Evolutionary conservation across 371 early-diverging fungal species (phyloP), one percentile per base, ranked within the genome.

Genomic region (Mucor lusitanicus): DNA sequence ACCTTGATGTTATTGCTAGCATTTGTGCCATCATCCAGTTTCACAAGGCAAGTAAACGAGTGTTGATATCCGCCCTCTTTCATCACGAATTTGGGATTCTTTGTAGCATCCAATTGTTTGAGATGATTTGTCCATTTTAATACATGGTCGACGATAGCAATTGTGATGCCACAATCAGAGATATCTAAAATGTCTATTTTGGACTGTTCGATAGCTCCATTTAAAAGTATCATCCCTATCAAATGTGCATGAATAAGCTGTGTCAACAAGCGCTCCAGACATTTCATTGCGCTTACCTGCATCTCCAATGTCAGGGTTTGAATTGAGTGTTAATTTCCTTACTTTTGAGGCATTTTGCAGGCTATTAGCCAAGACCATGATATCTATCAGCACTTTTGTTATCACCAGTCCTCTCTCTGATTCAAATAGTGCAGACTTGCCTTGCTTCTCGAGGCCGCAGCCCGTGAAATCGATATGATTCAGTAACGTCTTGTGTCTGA

Each of bases 261-360:
- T 53, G 53, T 53, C 27, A 25, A 53, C 23, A 23, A 53, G 3
- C 13, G 5, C 48, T 17, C 48, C 5, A n/a, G 40, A 40, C 12
- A n/a, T 8, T 11, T 48, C 53, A 53, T 53, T 23, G 27, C 53
- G 25, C 25, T 61, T 68, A 65, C 73, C 66, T 55, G 54, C 28
- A 46, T 69, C 73, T 13, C 73, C 69, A 40, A 73, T 62, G 19
- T 28, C 17, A 25, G 69, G 63, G 27, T 72, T 72, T 2, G 60
- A 65, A 30, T 59, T 33, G 11, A 72, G 42, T 15, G 25, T 58
- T 3, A 72, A 32, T 37, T 32, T 37, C 7, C 58, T 30, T 3
- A 72, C 12, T 54, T 42, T 62, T 1, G 46, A n/a, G 5, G 48
- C 21, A 63, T 32, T 39, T 28, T 65, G 42, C 11, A 63, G 46